Base-by-base conservation (phyloP, 306 rosid genomes). In the Medicago ruthenica region DNA sequence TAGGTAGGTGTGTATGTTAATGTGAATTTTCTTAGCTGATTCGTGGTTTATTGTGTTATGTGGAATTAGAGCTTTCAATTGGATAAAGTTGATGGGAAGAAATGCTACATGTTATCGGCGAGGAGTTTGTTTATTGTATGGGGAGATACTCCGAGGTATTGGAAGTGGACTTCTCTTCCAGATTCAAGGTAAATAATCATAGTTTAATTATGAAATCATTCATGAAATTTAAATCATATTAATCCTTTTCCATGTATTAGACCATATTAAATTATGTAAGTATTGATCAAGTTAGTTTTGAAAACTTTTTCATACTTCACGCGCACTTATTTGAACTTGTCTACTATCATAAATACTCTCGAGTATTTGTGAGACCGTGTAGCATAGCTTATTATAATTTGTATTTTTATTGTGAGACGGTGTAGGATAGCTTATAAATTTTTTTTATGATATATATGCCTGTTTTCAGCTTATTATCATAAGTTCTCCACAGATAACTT, bases 81-180 rank as follows among this genome's bases (percentile, higher is more conserved):
- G 73, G 98, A 90, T 21, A 93, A 81, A 72, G 5, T 15, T 76
- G 39, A 79, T 7, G 96, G 97, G 59, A 91, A 93, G 74, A 93
- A 85, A 82, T 87, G 97, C 75, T 93, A 50, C 79, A 87, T 93
- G 98, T 50, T 93, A 31, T 86, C 93, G 42, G 85, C 96, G 3
- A 89, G 90, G 70, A 71, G 17, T n/a, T 92, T 93, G 16, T 67
- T 0, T 39, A 89, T 90, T 61, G 83, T 82, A 11, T 90, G 98
- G 95, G 95, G 89, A 18, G 97, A 93, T 15, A 80, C 88, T 65
- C 89, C 98, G 4, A 76, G 75, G 31, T 93, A 91, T 76, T 93
- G 97, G 98, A 76, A 27, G 45, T 91, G 98, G 97, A 68, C 63
- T 68, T 51, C 74, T 41, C 17, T 57, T 66, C 76, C 71, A 0